Evolutionary conservation across 768 basidiomycete genomes (phyloP).

Genomic region (Suillus hirtellus): DNA sequence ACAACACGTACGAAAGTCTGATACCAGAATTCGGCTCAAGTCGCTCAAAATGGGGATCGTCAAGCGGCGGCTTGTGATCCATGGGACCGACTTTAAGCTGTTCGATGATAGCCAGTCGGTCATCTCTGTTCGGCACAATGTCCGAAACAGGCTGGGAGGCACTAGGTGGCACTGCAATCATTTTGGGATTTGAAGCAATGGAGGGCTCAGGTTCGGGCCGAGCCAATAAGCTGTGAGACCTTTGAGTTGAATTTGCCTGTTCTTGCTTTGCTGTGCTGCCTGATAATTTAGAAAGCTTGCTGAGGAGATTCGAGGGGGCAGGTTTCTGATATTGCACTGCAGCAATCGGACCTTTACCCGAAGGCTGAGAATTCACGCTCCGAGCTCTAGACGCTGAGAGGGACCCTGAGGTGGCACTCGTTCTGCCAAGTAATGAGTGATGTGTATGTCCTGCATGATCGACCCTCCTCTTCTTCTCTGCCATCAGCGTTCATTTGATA

Average conservation of each 20-base stretch:
- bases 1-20: conserved; percentile 64
- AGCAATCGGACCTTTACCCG: conserved; percentile 4
- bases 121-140: conserved; percentile 44
- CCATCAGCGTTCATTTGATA: conserved; percentile 7
- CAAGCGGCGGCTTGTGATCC: conserved; percentile 66
- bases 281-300: conserved; percentile 46
- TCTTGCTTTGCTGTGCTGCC: conserved; percentile 20
- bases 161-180: conserved; percentile 15
- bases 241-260: conserved; percentile 28
- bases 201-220: conserved; percentile 14
- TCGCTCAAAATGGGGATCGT: conserved; percentile 75
- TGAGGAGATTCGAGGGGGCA: conserved; percentile 53
- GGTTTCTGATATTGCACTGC: conserved; percentile 30
- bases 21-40: conserved; percentile 94
- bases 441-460: conserved; percentile 31
- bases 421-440: conserved; percentile 16
- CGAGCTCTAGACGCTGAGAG: conserved; percentile 17
- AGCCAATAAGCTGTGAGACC: conserved; percentile 28
- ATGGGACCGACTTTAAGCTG: conserved; percentile 76
- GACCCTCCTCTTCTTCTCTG: conserved; percentile 47
- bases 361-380: not conserved
- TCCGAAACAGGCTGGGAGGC: conserved; percentile 7
- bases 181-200: not conserved
- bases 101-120: conserved; percentile 70
- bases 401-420: conserved; percentile 16